These are phyloP conservation scores for Nemania serpens DNA, from an alignment of 2,329 filamentous ascomycete genomes.

Conservation along the genomic window DNA sequence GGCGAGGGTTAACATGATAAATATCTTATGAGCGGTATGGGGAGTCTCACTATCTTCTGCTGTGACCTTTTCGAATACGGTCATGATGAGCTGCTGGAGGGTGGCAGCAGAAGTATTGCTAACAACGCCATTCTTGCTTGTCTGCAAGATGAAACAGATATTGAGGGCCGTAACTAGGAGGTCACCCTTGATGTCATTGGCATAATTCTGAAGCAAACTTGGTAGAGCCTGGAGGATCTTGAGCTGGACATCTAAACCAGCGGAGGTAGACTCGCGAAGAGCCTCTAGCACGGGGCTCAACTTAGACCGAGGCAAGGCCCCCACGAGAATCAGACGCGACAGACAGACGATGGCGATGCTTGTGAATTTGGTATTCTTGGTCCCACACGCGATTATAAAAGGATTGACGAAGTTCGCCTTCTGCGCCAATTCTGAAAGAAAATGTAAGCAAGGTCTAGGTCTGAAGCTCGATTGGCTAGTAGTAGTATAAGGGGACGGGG, in stretches of 20 bases:
- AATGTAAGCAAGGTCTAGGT: conserved; percentile 1
- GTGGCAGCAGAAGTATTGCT: conserved; percentile 97
- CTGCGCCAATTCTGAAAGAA: conserved; percentile 73
- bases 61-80: conserved; percentile 89
- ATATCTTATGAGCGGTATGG: background rate
- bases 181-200: conserved; percentile 77
- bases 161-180: conserved; percentile 82
- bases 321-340: conserved; percentile 82
- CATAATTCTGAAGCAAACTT: conserved; percentile 88
- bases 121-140: conserved; percentile 89
- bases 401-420: conserved; percentile 86
- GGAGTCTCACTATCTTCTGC: conserved; percentile 73
- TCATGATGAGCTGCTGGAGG: conserved; percentile 88
- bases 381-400: conserved; percentile 90
- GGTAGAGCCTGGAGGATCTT: conserved; percentile 94
- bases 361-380: conserved; percentile 88
- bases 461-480: background rate
- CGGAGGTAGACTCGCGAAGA: conserved; percentile 80
- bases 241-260: conserved; percentile 85
- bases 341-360: conserved; percentile 86
- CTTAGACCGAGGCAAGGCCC: conserved; percentile 76
- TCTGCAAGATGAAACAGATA: conserved; percentile 89
- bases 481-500: background rate
- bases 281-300: conserved; percentile 87
- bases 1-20: conserved; percentile 4